phyloP scores from a whole-genome alignment of 495 filamentous ascomycete species.

The Penicillium tannophilum region DNA sequence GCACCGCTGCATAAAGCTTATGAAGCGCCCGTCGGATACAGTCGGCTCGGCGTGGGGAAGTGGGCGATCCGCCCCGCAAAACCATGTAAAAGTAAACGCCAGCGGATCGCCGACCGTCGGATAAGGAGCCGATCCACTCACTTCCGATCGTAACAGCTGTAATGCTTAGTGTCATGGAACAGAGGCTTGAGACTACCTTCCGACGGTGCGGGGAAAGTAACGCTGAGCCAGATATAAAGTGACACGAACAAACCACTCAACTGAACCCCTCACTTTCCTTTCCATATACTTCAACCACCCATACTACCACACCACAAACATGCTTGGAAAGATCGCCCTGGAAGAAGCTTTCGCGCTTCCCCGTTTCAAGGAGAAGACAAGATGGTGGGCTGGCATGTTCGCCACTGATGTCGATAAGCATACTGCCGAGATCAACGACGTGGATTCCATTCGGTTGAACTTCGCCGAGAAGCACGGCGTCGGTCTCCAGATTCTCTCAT shows the following conservation, averaged over 20 bases:
- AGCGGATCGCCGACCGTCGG: slow-evolving; percentile 16
- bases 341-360: slow-evolving; percentile 56
- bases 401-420: slow-evolving; percentile 47
- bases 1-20: not conserved
- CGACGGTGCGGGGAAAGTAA: slow-evolving; percentile 2
- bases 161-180: not conserved
- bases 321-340: slow-evolving; percentile 55
- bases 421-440: slow-evolving; percentile 48
- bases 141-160: not conserved
- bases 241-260: not conserved
- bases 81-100: not conserved
- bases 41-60: slow-evolving; percentile 10
- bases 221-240: not conserved
- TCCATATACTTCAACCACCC: not conserved
- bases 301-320: slow-evolving; percentile 22
- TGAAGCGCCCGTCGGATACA: slow-evolving; percentile 16
- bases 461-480: slow-evolving; percentile 61
- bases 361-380: slow-evolving; percentile 48
- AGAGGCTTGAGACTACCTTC: not conserved
- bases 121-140: slow-evolving; percentile 8
- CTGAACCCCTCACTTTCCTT: not conserved
- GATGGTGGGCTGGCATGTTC: slow-evolving; percentile 50
- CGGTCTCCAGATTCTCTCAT: slow-evolving; percentile 60
- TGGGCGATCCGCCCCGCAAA: slow-evolving; percentile 13
- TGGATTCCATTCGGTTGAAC: slow-evolving; percentile 52